Evolutionary conservation across 140 eudicot genomes (phyloP).

Genomic region (Senecio squalidus): DNA sequence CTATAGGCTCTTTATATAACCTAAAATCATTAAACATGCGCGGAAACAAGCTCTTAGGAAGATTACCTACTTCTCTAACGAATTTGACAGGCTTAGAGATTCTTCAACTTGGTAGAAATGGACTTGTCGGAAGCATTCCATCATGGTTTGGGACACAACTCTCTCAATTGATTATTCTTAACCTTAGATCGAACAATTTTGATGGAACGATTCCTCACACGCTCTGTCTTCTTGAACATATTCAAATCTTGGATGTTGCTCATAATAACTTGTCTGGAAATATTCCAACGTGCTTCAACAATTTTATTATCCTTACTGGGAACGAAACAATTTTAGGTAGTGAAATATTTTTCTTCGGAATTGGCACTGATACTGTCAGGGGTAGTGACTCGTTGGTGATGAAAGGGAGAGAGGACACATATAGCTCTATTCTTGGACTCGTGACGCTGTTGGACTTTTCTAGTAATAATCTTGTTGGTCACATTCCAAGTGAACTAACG

Average conservation of each 20-base stretch:
- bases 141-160: constrained; percentile 19
- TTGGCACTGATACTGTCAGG: neutral
- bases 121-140: constrained; percentile 30
- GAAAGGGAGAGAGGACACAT: too few species aligned
- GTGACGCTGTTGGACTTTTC: constrained; percentile 24
- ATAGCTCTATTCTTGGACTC: neutral
- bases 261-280: constrained; percentile 27
- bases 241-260: constrained; percentile 37
- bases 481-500: too few species aligned
- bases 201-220: constrained; percentile 18
- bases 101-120: constrained; percentile 27
- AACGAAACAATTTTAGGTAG: neutral
- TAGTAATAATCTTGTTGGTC: constrained; percentile 15
- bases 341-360: neutral
- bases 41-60: constrained; percentile 11
- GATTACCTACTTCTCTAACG: constrained; percentile 15
- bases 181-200: constrained; percentile 27
- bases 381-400: constrained; percentile 6
- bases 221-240: constrained; percentile 19
- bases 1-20: neutral
- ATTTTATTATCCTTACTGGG: constrained; percentile 7
- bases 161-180: constrained; percentile 9
- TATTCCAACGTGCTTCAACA: constrained; percentile 31
- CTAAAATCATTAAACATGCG: constrained; percentile 1
- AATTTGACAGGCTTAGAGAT: neutral